phyloP scores from a whole-genome alignment of 371 early-diverging fungal species.

The Thermomucor indicae-seudaticae region DNA sequence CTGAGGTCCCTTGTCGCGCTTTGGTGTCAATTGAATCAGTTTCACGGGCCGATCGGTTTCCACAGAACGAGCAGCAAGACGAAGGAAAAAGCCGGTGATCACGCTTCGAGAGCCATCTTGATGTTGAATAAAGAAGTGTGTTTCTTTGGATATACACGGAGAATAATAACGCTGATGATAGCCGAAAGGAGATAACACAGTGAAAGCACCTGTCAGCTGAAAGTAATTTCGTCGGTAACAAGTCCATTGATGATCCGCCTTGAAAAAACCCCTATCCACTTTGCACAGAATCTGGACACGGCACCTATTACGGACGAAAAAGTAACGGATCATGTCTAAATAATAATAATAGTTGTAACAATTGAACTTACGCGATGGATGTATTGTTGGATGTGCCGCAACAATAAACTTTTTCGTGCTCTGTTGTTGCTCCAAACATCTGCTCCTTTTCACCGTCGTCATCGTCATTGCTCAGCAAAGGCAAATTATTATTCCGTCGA shows the following conservation, averaged over 20 bases:
- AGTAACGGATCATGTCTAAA: not conserved
- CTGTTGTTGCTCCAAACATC: no score
- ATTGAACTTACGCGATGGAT: no score
- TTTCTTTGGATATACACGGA: no score
- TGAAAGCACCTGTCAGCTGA: constrained; percentile 69
- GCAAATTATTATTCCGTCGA: no score
- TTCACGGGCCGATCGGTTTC: constrained; percentile 56
- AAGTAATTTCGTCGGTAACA: constrained; percentile 92
- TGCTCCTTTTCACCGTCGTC: no score
- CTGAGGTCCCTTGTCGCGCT: constrained; percentile 87
- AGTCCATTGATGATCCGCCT: constrained; percentile 73
- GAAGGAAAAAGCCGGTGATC: constrained; percentile 44
- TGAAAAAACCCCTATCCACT: constrained; percentile 69
- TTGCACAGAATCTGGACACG: constrained; percentile 32
- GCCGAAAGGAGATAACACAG: no score
- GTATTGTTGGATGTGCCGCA: no score
- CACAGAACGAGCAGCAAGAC: constrained; percentile 39
- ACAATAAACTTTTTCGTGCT: no score
- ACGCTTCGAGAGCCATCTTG: constrained; percentile 16
- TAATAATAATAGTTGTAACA: not conserved
- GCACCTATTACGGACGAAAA: not conserved
- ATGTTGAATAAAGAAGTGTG: constrained; percentile 23
- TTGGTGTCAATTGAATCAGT: constrained; percentile 83
- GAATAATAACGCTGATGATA: no score
- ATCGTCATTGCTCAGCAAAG: no score